These are phyloP conservation scores for Pichia sp. DNA, from an alignment of 1,139 yeast species.

Conservation along the genomic window DNA sequence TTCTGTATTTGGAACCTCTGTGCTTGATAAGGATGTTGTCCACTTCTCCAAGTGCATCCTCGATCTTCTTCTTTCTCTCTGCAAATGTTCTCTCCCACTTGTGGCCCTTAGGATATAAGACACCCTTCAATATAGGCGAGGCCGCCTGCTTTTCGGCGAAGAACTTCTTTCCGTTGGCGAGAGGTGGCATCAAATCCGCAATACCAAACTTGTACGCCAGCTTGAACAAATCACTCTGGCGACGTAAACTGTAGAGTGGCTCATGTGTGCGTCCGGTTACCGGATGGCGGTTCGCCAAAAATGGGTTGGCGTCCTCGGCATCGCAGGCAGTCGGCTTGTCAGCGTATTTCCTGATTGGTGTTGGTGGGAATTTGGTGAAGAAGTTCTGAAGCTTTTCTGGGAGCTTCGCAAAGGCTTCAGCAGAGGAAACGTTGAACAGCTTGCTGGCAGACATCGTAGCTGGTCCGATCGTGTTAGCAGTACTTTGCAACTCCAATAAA, in stretches of 20 bases:
- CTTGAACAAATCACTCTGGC: slow-evolving; percentile 82
- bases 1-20: slow-evolving; percentile 58
- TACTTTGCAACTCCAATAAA: too few species aligned
- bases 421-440: slow-evolving; percentile 28
- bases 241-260: slow-evolving; percentile 74
- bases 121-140: slow-evolving; percentile 75
- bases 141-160: slow-evolving; percentile 71
- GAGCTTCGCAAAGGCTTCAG: slow-evolving; percentile 45
- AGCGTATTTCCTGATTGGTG: slow-evolving; percentile 67
- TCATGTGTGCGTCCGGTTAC: slow-evolving; percentile 73
- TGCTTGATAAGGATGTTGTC: slow-evolving; percentile 66
- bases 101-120: slow-evolving; percentile 71
- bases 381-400: slow-evolving; percentile 72
- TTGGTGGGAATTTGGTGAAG: slow-evolving; percentile 81
- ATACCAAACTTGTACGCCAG: slow-evolving; percentile 80
- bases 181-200: slow-evolving; percentile 70
- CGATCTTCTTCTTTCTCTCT: slow-evolving; percentile 56
- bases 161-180: slow-evolving; percentile 64
- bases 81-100: slow-evolving; percentile 73
- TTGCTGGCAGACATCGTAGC: slow-evolving; percentile 22
- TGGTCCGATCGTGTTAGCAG: not conserved
- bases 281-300: slow-evolving; percentile 80
- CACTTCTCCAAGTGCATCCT: slow-evolving; percentile 65
- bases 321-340: slow-evolving; percentile 58
- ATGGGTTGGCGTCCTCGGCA: slow-evolving; percentile 80